phyloP scores from a whole-genome alignment of 306 rosid genomes.

The Mucuna pruriens region DNA sequence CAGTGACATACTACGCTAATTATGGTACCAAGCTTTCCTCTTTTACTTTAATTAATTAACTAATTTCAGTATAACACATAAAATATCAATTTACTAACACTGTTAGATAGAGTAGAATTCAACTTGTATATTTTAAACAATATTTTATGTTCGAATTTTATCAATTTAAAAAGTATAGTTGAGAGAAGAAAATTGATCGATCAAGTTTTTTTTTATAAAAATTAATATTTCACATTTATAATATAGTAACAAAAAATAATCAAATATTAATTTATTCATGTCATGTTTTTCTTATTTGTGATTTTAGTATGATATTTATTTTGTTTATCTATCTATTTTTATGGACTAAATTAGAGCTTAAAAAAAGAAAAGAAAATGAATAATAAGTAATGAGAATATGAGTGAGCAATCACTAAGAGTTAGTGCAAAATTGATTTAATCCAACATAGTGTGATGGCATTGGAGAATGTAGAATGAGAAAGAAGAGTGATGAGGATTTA shows the following conservation, averaged over 20 bases:
- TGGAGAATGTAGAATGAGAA: conserved; percentile 8
- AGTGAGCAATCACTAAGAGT: conserved; percentile 42
- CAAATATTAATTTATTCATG: not conserved
- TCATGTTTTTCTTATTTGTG: not conserved
- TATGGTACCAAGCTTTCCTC: conserved; percentile 16
- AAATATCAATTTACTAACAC: not conserved
- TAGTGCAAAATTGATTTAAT: conserved; percentile 39
- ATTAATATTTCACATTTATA: too few relatives aligned
- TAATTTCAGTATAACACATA: not conserved
- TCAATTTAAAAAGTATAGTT: too few relatives aligned
- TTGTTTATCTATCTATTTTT: too few relatives aligned
- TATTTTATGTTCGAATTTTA: too few relatives aligned
- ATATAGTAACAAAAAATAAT: too few relatives aligned
- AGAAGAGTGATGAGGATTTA: too few relatives aligned
- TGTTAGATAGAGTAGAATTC: too few relatives aligned
- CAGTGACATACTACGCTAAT: conserved; percentile 17
- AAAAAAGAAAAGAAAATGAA: not conserved
- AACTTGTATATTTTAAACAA: too few relatives aligned
- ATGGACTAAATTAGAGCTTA: not conserved
- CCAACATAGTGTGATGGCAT: conserved; percentile 37
- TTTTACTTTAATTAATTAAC: conserved; percentile 21
- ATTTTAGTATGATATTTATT: not conserved
- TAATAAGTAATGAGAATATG: conserved; percentile 32
- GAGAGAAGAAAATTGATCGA: too few relatives aligned
- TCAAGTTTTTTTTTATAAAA: too few relatives aligned